phyloP scores from a whole-genome alignment of 164 flowering plant species.

The Kalanchoe fedtschenkoi region DNA sequence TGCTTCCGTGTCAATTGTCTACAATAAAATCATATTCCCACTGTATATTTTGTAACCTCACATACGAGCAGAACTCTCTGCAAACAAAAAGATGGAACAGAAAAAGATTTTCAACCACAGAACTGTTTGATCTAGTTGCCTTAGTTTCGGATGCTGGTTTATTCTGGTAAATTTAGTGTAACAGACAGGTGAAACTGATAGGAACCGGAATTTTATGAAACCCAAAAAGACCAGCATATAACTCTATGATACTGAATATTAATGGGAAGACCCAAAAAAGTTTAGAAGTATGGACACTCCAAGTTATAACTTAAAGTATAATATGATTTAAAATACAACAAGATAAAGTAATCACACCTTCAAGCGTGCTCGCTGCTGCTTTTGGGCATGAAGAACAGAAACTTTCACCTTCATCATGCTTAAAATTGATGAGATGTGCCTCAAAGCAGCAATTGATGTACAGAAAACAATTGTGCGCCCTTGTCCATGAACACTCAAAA shows the following conservation, averaged over 20 bases:
- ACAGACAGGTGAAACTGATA: background rate
- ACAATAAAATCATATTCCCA: background rate
- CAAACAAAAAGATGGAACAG: background rate
- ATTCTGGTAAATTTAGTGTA: background rate
- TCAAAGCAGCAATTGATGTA: constrained; percentile 84
- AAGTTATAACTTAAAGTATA: background rate
- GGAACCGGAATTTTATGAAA: no score
- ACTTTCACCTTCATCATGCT: constrained; percentile 50
- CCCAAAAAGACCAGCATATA: background rate
- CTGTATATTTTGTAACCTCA: background rate
- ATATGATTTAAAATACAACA: background rate
- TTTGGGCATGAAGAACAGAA: constrained; percentile 75
- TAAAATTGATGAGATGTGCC: constrained; percentile 63
- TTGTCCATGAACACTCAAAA: constrained; percentile 80
- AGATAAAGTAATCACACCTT: constrained; percentile 41
- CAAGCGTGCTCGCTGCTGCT: constrained; percentile 92
- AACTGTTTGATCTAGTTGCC: no score
- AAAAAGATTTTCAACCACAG: no score
- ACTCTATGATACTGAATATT: background rate
- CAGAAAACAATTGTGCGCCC: constrained; percentile 94
- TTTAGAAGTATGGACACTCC: background rate
- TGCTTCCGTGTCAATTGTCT: no score
- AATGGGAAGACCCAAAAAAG: background rate
- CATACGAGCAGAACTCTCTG: background rate
- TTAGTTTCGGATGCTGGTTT: background rate